Conservation (phyloP, 495 filamentous ascomycete species). For the Penicillium robsamsonii region DNA sequence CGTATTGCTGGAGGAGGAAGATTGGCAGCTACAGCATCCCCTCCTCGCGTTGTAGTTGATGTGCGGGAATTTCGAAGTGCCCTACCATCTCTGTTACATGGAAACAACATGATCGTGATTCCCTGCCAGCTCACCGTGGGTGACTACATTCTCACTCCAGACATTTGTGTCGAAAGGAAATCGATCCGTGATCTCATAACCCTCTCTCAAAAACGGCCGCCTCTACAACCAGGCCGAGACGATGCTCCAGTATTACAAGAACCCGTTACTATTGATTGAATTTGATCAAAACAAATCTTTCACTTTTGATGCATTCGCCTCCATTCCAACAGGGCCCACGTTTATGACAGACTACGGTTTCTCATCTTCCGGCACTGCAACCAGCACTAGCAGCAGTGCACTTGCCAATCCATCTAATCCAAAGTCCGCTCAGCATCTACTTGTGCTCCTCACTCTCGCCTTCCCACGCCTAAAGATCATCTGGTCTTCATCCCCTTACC, state of each 20-base stretch:
- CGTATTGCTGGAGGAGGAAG: conserved; percentile 92
- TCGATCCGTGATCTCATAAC: conserved; percentile 85
- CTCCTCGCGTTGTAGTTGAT: conserved; percentile 92
- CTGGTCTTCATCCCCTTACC: conserved; percentile 90
- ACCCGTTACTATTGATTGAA: conserved; percentile 89
- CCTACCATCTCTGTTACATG: conserved; percentile 87
- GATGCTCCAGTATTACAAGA: conserved; percentile 91
- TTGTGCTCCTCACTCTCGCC: conserved; percentile 88
- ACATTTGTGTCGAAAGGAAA: conserved; percentile 93
- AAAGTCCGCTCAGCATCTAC: conserved; percentile 82
- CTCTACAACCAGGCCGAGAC: conserved; percentile 90
- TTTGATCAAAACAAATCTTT: conserved; percentile 98
- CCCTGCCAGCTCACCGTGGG: conserved; percentile 96
- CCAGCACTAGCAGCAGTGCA: conserved; percentile 49
- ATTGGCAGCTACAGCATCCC: conserved; percentile 81
- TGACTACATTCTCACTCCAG: conserved; percentile 89
- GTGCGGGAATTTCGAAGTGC: conserved; percentile 94
- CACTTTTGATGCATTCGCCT: conserved; percentile 87
- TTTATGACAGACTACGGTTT: conserved; percentile 61
- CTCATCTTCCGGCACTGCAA: conserved; percentile 57
- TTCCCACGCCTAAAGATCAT: conserved; percentile 88
- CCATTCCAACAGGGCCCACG: conserved; percentile 33
- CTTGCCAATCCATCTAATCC: conserved; percentile 46
- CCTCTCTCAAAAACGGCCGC: conserved; percentile 85
- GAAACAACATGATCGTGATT: conserved; percentile 76